Base-by-base conservation (phyloP, 2,329 filamentous ascomycete genomes). In the Talaromyces verruculosus region DNA sequence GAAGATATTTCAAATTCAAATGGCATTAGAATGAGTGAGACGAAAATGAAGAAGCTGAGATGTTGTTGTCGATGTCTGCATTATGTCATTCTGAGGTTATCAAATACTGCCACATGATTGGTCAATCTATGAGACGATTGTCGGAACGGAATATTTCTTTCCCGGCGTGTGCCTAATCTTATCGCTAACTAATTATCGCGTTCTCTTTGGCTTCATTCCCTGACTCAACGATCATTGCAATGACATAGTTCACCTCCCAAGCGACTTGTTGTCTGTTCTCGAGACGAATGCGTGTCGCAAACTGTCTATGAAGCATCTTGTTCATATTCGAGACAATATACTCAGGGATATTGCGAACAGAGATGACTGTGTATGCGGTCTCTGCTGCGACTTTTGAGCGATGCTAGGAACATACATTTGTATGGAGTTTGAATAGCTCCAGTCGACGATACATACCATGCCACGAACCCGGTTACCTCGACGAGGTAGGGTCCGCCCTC, bases 401-500 rank as follows among this genome's bases (percentile, higher is more conserved):
- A 47, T 53, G 37, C 65, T 57, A 45, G 55, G 2, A 47, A 58
- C 35, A 65, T 43, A 64, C 39, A 41, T 61, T 37, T 53, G 2
- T 39, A 68, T 47, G 15, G 45, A 63, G 66, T 68, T 66, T 60
- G 65, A 37, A 59, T 6, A 51, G 39, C 41, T 35, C 55, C 55
- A 33, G 33, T 15, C 33, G 51, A 61, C 19, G 39, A 13, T n/a
- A 60, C 10, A 11, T 45, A 67, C 45, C 43, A 67, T 67, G 66
- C 61, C 66, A 41, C 66, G 64, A 43, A 53, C 57, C 10, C 5
- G 47, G 6, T 33, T 55, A 45, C 53, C 51, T 15, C 35, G 61
- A 11, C 43, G 69, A 65, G 66, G 61, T 25, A 67, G 67, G 55
- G 63, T 51, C 25, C 39, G 68, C 49, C 68, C 65, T 13, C 33